These are phyloP conservation scores for Cryomyces minteri DNA, from an alignment of 495 filamentous ascomycete species.

Conservation along the genomic window DNA sequence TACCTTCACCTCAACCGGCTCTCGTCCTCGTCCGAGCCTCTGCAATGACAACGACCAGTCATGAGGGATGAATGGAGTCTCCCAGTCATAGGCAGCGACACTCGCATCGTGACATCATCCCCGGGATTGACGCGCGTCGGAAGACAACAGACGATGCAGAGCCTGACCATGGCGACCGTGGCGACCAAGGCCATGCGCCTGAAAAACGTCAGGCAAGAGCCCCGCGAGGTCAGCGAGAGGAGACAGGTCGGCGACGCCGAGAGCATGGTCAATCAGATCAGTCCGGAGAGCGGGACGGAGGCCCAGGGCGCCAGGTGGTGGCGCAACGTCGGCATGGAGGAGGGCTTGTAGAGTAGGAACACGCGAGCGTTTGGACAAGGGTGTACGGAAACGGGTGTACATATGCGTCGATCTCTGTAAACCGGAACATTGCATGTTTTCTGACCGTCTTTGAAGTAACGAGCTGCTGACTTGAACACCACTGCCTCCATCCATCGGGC, in stretches of 20 bases:
- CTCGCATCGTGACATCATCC: slow-evolving; percentile 6
- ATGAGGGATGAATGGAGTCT: slow-evolving; percentile 53
- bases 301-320: slow-evolving; percentile 13
- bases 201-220: slow-evolving; percentile 33
- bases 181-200: slow-evolving; percentile 25
- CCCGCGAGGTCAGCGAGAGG: slow-evolving; percentile 55
- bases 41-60: slow-evolving; percentile 98
- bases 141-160: slow-evolving; percentile 1
- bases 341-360: slow-evolving; percentile 10
- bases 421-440: no score
- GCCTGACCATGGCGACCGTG: slow-evolving; percentile 7
- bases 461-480: no score
- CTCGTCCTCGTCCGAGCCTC: slow-evolving; percentile 84
- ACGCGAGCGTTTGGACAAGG: no score
- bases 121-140: slow-evolving; percentile 51
- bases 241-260: slow-evolving; percentile 78
- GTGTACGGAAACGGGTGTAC: no score
- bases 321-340: slow-evolving; percentile 21
- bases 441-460: no score
- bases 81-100: slow-evolving; percentile 19
- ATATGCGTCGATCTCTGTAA: no score
- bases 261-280: slow-evolving; percentile 34
- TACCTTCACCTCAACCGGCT: slow-evolving; percentile 95
- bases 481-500: no score
- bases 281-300: background rate